Conservation (phyloP, 176 grass and related monocot genomes). For the Eleusine indica region DNA sequence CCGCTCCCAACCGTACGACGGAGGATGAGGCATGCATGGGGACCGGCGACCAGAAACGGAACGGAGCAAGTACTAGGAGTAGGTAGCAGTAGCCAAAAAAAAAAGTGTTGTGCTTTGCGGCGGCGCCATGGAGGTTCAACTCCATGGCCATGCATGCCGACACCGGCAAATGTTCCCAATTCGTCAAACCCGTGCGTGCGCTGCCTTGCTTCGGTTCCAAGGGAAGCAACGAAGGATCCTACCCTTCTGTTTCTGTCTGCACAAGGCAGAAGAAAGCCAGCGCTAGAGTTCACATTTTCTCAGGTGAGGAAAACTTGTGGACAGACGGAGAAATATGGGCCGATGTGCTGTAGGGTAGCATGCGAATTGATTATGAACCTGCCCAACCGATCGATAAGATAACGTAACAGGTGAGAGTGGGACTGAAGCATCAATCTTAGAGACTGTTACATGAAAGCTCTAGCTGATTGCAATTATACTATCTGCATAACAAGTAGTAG, state of each 20-base stretch:
- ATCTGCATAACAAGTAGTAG: too few relatives aligned
- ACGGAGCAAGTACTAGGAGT: not conserved
- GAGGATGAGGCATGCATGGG: not conserved
- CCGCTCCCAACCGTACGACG: not conserved
- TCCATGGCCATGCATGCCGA: conserved; percentile 30
- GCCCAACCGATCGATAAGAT: not conserved
- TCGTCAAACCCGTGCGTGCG: conserved; percentile 40
- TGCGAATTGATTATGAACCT: not conserved
- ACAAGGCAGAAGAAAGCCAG: not conserved
- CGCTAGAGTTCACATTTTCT: conserved; percentile 23
- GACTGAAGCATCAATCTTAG: not conserved
- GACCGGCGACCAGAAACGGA: not conserved
- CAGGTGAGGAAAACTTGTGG: not conserved
- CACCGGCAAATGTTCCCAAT: not conserved
- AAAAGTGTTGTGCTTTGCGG: not conserved
- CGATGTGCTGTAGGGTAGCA: not conserved
- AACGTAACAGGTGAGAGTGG: not conserved
- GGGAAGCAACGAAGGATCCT: conserved; percentile 28
- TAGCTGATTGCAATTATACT: not conserved
- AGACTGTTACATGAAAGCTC: not conserved
- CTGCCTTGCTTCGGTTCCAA: conserved; percentile 36
- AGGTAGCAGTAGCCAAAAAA: not conserved
- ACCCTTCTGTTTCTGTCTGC: conserved; percentile 22
- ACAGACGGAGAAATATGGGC: conserved; percentile 2
- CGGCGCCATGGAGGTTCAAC: not conserved